Base-by-base conservation (phyloP, 2,329 filamentous ascomycete species). In the Curvularia spicifera region DNA sequence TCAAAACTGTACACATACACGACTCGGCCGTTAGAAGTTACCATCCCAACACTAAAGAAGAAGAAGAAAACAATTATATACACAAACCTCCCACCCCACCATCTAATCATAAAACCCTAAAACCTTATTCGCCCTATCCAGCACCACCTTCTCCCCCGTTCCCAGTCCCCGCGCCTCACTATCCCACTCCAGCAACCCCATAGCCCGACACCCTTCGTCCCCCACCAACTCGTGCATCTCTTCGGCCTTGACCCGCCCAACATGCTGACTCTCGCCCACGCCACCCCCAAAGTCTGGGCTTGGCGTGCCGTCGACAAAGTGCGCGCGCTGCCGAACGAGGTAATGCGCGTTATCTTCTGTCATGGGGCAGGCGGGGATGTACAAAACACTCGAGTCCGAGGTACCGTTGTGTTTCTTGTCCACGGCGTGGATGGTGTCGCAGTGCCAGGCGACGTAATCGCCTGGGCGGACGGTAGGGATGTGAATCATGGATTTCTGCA, bases 301-400 rank as follows among this genome's bases (percentile, higher is more conserved):
- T 1, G 79, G 79, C 0, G 64, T 71, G 4, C 92, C 93, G 0
- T 80, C 72, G 2, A 89, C 75, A 66, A 95, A 95, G 0, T 86
- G 85, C n/a, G 86, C 81, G 20, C 89, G 84, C 78, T 96, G 92
- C 15, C 85, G 83, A 1, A 78, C 82, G 1, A 94, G 80, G 71
- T 93, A 95, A 22, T 84, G 78, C 0, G 89, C 87, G 68, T 95
- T 97, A 39, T 82, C 78, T 52, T 89, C 85, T 0, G 92, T 96
- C 29, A 92, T 82, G 0, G 93, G 93, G 53, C 91, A 95, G 0
- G 91, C 88, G 0, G 93, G 93, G 54, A 97, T 96, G 70, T 97
- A 97, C 59, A 97, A 71, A 0, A 97, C 93, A 66, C 89, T 93
- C 0, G 90, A 92, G 75, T 97, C 93, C 0, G 80, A 76, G 1